Conservation (phyloP, 208 protist genomes). For the Balamuthia mandrillaris region DNA sequence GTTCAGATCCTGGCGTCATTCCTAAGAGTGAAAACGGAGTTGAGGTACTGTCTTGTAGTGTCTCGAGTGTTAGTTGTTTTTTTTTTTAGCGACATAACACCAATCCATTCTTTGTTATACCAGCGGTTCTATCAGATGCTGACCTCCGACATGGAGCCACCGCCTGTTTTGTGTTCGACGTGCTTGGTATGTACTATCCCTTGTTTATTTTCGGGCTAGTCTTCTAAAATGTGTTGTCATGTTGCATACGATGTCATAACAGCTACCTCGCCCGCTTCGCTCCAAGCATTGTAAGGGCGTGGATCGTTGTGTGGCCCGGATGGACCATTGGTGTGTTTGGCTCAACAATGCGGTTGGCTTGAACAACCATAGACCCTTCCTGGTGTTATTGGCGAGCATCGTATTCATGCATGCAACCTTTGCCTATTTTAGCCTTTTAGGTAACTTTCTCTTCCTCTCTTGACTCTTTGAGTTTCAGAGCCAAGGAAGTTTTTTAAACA, state of each 20-base stretch:
- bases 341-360: conserved; percentile 94
- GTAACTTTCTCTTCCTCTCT: not conserved
- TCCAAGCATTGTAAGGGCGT: conserved; percentile 90
- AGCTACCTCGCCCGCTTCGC: conserved; percentile 73
- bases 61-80: too few relatives aligned
- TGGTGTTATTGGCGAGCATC: conserved; percentile 81
- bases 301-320: conserved; percentile 86
- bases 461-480: too few relatives aligned
- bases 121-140: conserved; percentile 9
- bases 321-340: conserved; percentile 95
- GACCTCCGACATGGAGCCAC: not conserved
- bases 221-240: too few relatives aligned
- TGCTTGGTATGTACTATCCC: not conserved
- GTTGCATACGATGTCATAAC: too few relatives aligned
- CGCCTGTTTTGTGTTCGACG: conserved; percentile 24
- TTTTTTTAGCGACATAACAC: too few relatives aligned
- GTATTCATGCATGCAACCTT: conserved; percentile 59
- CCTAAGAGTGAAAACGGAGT: not conserved
- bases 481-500: not conserved
- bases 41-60: too few relatives aligned
- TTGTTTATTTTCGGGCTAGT: too few relatives aligned
- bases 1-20: conserved; percentile 12
- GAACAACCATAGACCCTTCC: conserved; percentile 76
- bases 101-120: too few relatives aligned
- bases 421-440: not conserved